Base-by-base conservation (phyloP, 106 monocot species). In the Iris macrosiphon region DNA sequence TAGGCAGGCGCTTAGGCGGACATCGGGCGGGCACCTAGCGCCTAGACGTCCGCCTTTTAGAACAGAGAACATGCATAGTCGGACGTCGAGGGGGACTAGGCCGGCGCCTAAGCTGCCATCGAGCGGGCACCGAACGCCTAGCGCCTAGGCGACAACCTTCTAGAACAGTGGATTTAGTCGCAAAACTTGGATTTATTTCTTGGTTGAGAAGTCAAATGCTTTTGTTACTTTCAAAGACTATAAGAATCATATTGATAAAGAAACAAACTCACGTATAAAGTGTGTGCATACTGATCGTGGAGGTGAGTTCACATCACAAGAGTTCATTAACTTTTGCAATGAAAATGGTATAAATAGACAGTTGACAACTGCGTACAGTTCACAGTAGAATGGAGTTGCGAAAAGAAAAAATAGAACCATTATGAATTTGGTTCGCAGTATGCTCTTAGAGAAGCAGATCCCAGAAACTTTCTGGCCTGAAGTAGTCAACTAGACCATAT, bases 331-430 rank as follows among this genome's bases (percentile, higher is more conserved):
- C 0, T 57, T 42, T 25, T 59, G 34, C 46, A 38, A 40, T 8
- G 42, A 42, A 1, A 7, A 52, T 3, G 68, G 55, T 1, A 63
- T 75, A 26, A 1, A 19, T 34, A 44, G 31, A 4, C 38, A 56
- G 4, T n/a, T 62, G 1, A 69, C 68, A 0, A 56, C 63, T 4
- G 51, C 68, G 2, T 75, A 69, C 24, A 37, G 49, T 0, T 61
- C 75, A 1, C 62, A 68, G 47, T 57, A 75, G 26, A 75, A 75
- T 31, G 75, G 50, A 7, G 62, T 75, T 3, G 40, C 45, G 2
- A 56, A 75, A 31, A 40, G 46, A 4, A 68, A 50, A 27, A 65
- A 66, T 45, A 33, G 42, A 15, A 65, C 29, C 5, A 43, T 73
- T 6, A 9, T 73, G 2, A 20, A 48, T 10, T 50, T 63, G 67